Conservation (phyloP, 306 rosid genomes). For the Alnus rubra region DNA sequence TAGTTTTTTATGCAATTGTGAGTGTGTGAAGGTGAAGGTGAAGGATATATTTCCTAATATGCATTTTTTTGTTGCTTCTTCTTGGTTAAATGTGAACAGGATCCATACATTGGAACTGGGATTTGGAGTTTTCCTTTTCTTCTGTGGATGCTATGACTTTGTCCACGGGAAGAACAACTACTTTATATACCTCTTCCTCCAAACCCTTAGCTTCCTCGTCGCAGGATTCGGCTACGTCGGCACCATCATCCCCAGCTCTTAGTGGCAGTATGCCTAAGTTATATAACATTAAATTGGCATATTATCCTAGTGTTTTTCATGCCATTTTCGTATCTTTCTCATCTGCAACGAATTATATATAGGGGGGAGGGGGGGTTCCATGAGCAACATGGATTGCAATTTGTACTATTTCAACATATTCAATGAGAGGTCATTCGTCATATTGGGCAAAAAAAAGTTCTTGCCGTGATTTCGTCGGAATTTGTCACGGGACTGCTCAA, state of each 20-base stretch:
- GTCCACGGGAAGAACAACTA: constrained; percentile 91
- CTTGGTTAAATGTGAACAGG: constrained; percentile 44
- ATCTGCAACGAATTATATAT: constrained; percentile 31
- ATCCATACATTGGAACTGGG: constrained; percentile 84
- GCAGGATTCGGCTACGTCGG: constrained; percentile 94
- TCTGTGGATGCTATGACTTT: constrained; percentile 95
- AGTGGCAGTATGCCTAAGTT: constrained; percentile 16
- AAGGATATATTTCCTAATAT: not conserved
- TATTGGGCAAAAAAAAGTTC: constrained; percentile 33
- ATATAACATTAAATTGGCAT: constrained; percentile 18
- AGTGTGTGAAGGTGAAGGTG: not conserved
- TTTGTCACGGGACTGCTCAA: constrained; percentile 25
- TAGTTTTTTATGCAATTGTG: not conserved
- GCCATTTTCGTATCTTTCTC: constrained; percentile 39
- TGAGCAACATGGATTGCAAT: constrained; percentile 35
- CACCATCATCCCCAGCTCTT: constrained; percentile 79
- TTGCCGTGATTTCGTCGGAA: constrained; percentile 29
- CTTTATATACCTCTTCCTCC: constrained; percentile 92
- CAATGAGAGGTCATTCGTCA: constrained; percentile 34
- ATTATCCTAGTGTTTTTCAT: constrained; percentile 31
- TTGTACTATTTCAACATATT: constrained; percentile 40
- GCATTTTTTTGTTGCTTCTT: constrained; percentile 14
- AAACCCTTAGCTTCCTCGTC: constrained; percentile 74
- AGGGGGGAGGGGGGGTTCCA: constrained; percentile 34
- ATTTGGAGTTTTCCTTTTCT: constrained; percentile 82